Evolutionary conservation across 2,329 filamentous ascomycete species (phyloP), one percentile per base, ranked within the genome.

Genomic region (Fusarium sp.): DNA sequence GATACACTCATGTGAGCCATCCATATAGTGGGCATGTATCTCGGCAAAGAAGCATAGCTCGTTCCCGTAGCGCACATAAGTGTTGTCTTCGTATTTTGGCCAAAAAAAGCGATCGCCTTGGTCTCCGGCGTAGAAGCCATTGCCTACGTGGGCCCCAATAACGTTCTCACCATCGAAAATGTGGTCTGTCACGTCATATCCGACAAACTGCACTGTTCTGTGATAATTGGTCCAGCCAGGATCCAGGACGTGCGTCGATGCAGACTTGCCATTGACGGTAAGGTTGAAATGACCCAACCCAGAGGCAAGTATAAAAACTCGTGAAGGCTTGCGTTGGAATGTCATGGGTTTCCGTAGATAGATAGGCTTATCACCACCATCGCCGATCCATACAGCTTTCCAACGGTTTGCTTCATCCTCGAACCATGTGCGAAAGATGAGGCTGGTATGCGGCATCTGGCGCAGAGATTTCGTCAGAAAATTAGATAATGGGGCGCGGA

Each of bases 91-190:
- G 38, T 81, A 81, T 73, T 77, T 80, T 15, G 79, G 79, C 80
- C 80, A 81, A 68, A 82, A 81, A 72, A 81, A 82, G 7, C 79
- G 77, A 45, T 82, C 78, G 11, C 79, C 79, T 44, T 81, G 77
- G 34, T 81, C 79, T 4, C 82, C 82, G 9, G 81, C 81, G 42
- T 83, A 83, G 68, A 83, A 84, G 1, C 82, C 82, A 33, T 84
- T 83, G 9, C 80, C 80, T 1, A 83, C 66, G 54, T 75, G 80
- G 4, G 81, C 79, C 1, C 76, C 80, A 46, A 86, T 74, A 0
- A 75, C 74, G 63, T 85, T 86, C 14, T 73, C 56, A 4, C 76
- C 77, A 6, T 72, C 43, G 1, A 31, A 63, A 2, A 83, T 56
- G 13, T 76, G 74, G 4, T 69, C 45, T 6, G 81, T 81, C 7